Conservation (phyloP, 768 basidiomycete genomes). For the Naematelia aurantialba region DNA sequence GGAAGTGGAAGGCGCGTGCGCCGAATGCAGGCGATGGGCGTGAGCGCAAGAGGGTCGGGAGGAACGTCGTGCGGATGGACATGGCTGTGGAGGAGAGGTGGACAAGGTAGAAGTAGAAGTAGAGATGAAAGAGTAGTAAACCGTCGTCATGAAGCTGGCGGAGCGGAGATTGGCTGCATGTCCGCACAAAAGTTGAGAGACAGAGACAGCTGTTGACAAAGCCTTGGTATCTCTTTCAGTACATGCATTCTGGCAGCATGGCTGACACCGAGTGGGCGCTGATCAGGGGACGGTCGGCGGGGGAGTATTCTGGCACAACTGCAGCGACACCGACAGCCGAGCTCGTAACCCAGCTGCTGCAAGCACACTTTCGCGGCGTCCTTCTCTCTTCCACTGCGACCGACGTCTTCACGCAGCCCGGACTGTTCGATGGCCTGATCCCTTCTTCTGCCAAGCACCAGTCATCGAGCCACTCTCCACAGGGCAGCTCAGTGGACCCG, state of each 20-base stretch:
- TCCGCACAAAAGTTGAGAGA: neutral
- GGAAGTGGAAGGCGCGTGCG: neutral
- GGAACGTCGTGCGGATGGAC: constrained; percentile 20
- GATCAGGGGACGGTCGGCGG: constrained; percentile 13
- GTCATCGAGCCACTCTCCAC: constrained; percentile 2
- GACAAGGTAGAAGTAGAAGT: neutral
- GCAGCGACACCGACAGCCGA: constrained; percentile 2
- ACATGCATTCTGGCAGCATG: constrained; percentile 13
- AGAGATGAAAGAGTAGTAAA: neutral
- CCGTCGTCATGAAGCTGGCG: neutral
- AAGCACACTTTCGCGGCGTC: constrained; percentile 51
- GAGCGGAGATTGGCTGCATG: neutral
- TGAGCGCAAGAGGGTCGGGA: constrained; percentile 15
- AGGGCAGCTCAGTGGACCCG: constrained; percentile 8
- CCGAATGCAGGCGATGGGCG: neutral
- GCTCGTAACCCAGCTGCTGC: constrained; percentile 38
- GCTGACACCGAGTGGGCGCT: constrained; percentile 31
- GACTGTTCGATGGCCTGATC: constrained; percentile 47
- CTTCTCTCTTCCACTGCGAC: constrained; percentile 52
- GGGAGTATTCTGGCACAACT: neutral
- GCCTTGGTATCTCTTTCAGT: neutral
- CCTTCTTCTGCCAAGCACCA: constrained; percentile 11
- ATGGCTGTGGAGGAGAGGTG: neutral
- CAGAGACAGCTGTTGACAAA: neutral
- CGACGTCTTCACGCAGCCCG: constrained; percentile 49